Evolutionary conservation across 768 basidiomycete species (phyloP), one percentile per base, ranked within the genome.

Genomic region (Pseudohyphozyma bogoriensis): DNA sequence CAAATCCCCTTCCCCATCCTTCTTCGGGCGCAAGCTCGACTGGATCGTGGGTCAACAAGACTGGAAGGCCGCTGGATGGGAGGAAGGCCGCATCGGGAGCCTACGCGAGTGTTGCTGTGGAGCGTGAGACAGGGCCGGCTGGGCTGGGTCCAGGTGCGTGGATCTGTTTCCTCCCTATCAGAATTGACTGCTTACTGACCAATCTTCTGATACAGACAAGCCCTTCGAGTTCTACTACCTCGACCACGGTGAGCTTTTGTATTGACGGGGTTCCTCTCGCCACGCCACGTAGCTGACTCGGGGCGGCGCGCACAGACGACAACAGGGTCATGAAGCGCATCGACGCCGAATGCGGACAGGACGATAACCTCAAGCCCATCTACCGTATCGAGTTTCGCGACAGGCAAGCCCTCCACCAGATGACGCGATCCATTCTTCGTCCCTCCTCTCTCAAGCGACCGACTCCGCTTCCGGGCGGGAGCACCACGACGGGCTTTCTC

Each of bases 371-470:
- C 24, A 13, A 54, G 16, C 18, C 32, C 2, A 51, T 39, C 9
- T 66, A 57, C 53, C 61, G 65, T 20, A 60, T 66, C 55, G 65
- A 66, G 45, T 66, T 60, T 49, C 65, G 61, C 24, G 11, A 8
- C 9, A 56, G 52, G 13, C 65, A 63, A 29, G 65, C 59, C 46
- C 42, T 66, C n/a, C 65, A 66, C 49, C 12, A 55, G 16, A 60
- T 60, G 52, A 56, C 56, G 1, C 46, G 58, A 20, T 51, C 56
- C 15, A 50, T 66, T 4, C 10, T 26, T 13, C 24, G 33, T 12
- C 4, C 20, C 4, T 28, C 37, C 50, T 20, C 31, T 0, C 49
- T 63, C 28, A 26, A 9, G 1, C 45, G 61, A 4, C 0, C 29
- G 1, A 28, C 11, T 13, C 29, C 54, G 32, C 55, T 56, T 4